Base-by-base conservation (phyloP, 2,329 filamentous ascomycete species). In the Monilinia laxa region DNA sequence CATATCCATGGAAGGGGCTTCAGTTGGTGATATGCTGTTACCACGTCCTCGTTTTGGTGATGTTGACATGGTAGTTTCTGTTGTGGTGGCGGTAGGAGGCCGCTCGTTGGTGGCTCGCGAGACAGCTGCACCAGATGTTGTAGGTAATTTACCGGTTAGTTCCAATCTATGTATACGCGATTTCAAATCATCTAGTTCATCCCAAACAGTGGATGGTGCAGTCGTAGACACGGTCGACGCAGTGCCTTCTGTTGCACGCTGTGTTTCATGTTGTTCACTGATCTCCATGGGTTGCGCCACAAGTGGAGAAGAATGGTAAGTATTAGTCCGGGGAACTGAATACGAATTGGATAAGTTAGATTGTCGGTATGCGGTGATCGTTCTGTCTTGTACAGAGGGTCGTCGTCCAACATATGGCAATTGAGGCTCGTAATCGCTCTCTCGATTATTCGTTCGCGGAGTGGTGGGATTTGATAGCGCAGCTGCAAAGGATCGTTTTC, bases 111-210 rank as follows among this genome's bases (percentile, higher is more conserved):
- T 74, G 6, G 72, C 74, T 35, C 73, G 70, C 6, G 89, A 89
- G 75, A 93, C 89, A 2, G 91, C 90, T 2, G 91, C 91, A 47
- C 89, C 90, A 3, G 93, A 94, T 2, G 91, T 93, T 0, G 91
- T 81, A 0, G 93, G 93, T 45, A 95, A 81, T 78, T 96, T 97
- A 67, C 93, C 93, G 2, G 92, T 96, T 72, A 96, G 79, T 77
- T 98, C 95, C 12, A 99, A 84, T 68, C 92, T 91, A 72, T 92
- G 89, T 73, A 99, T 97, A 40, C 95, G 87, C 52, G 92, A 95
- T 77, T 98, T 98, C 57, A 99, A 81, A 71, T 98, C 95, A 73
- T 98, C 95, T 38, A 99, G 80, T 78, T 99, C 95, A 76, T 98
- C 95, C 95, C 95, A 99, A 3, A 99, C 92, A 0, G 93, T 97